These are phyloP conservation scores for Dothidotthia symphoricarpi DNA, from an alignment of 2,329 filamentous ascomycete species.

Conservation along the genomic window DNA sequence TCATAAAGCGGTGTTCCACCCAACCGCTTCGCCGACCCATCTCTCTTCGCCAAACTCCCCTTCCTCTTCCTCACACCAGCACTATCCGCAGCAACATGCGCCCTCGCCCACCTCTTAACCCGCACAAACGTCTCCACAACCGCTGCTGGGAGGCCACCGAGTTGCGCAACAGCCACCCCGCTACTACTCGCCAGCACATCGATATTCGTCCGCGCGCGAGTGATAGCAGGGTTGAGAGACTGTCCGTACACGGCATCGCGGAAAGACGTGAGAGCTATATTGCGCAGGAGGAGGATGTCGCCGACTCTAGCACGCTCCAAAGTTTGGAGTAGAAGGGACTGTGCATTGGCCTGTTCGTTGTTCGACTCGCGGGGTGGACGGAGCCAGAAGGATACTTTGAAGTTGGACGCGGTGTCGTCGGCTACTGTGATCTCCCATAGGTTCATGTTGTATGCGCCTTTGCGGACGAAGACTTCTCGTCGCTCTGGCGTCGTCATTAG, in stretches of 20 bases:
- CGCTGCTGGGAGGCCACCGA: slow-evolving; percentile 42
- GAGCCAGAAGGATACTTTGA: slow-evolving; percentile 84
- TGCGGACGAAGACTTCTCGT: slow-evolving; percentile 66
- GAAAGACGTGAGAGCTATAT: slow-evolving; percentile 76
- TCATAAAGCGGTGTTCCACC: slow-evolving; percentile 7
- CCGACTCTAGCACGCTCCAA: slow-evolving; percentile 58
- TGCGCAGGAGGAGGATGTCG: slow-evolving; percentile 76
- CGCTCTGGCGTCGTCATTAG: slow-evolving; percentile 70
- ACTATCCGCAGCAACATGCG: slow-evolving; percentile 58
- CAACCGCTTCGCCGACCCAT: slow-evolving; percentile 12
- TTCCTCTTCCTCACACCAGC: slow-evolving; percentile 21
- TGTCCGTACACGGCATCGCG: slow-evolving; percentile 78
- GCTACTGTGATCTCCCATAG: slow-evolving; percentile 56
- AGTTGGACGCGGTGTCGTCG: slow-evolving; percentile 79
- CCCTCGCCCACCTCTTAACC: slow-evolving; percentile 72
- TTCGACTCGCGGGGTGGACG: slow-evolving; percentile 33
- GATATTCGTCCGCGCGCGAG: slow-evolving; percentile 63
- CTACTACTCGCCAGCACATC: slow-evolving; percentile 62
- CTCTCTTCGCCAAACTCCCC: slow-evolving; percentile 4
- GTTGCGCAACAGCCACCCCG: slow-evolving; percentile 51
- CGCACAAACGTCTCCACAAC: slow-evolving; percentile 63
- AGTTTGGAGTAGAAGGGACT: slow-evolving; percentile 41
- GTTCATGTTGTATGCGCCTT: slow-evolving; percentile 54
- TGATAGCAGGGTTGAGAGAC: slow-evolving; percentile 70
- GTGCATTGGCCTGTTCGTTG: slow-evolving; percentile 15